Conservation (phyloP, 2,329 filamentous ascomycete species). For the Fonsecaea pedrosoi region DNA sequence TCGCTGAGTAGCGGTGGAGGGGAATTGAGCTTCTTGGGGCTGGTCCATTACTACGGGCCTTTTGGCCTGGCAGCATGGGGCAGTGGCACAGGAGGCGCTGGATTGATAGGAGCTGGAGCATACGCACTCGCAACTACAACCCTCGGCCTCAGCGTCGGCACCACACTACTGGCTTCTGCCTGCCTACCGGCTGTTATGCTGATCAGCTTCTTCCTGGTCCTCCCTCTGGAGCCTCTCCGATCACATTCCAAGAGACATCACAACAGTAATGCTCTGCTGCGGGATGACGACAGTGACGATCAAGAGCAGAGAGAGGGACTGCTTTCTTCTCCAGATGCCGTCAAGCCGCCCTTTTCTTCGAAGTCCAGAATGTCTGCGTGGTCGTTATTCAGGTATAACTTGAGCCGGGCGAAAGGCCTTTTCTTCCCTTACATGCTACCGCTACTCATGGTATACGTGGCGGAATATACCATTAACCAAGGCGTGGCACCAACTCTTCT, state of each 20-base stretch:
- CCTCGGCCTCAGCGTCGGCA: slow-evolving; percentile 74
- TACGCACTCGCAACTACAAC: slow-evolving; percentile 87
- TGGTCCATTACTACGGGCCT: slow-evolving; percentile 92
- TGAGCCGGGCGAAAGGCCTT: slow-evolving; percentile 71
- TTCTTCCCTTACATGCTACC: slow-evolving; percentile 88
- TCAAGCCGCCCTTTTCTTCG: slow-evolving; percentile 17
- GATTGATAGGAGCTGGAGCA: slow-evolving; percentile 81
- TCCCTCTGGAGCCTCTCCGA: slow-evolving; percentile 73
- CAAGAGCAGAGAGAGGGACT: slow-evolving; percentile 43
- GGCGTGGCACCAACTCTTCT: slow-evolving; percentile 88
- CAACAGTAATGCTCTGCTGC: slow-evolving; percentile 48
- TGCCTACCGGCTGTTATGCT: slow-evolving; percentile 81
- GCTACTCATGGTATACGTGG: slow-evolving; percentile 87
- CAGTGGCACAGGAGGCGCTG: slow-evolving; percentile 88
- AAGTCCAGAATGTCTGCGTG: slow-evolving; percentile 36
- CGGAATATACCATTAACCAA: slow-evolving; percentile 98
- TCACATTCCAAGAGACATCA: slow-evolving; percentile 53
- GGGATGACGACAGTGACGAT: slow-evolving; percentile 48
- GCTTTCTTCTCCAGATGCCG: slow-evolving; percentile 42
- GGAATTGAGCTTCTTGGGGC: slow-evolving; percentile 85
- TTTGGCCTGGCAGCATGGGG: slow-evolving; percentile 90
- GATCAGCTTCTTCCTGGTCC: slow-evolving; percentile 79
- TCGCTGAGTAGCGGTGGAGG: slow-evolving; percentile 85
- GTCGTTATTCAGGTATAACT: slow-evolving; percentile 56
- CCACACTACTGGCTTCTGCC: slow-evolving; percentile 77